Percentiles rank a stretch among this genome's conserved stretches.
phyloP scores from a whole-genome alignment of 768 basidiomycete species.

The Termitomyces titanicus region DNA sequence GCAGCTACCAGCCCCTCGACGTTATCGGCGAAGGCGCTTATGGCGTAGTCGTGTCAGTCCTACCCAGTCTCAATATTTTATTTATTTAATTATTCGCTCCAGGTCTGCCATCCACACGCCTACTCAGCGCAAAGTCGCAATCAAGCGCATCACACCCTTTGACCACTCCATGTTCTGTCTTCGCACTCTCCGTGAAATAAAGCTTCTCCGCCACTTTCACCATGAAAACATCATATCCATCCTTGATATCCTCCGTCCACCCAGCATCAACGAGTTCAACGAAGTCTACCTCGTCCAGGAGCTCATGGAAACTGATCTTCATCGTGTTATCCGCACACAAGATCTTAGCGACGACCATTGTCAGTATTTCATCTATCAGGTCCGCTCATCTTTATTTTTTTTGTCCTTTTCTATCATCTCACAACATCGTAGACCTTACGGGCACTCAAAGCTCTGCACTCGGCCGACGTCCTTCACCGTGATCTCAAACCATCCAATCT shows the following conservation, averaged over 20 bases:
- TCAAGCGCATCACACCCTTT: conserved; percentile 94
- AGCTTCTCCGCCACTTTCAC: conserved; percentile 84
- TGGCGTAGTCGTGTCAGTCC: conserved; percentile 70
- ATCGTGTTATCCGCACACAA: conserved; percentile 95
- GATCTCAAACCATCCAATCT: conserved; percentile 97
- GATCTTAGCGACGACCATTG: conserved; percentile 92
- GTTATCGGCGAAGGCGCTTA: conserved; percentile 95
- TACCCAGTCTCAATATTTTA: conserved; percentile 10
- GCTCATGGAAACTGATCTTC: conserved; percentile 91
- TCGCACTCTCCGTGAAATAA: conserved; percentile 83
- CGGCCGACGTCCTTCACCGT: conserved; percentile 91
- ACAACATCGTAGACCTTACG: conserved; percentile 64
- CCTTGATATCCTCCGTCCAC: conserved; percentile 87
- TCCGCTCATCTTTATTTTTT: conserved; percentile 24
- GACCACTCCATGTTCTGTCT: conserved; percentile 94
- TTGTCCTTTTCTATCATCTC: not conserved
- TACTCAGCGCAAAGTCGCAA: conserved; percentile 84
- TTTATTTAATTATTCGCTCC: conserved; percentile 12
- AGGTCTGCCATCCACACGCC: conserved; percentile 77
- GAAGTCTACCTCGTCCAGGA: conserved; percentile 74
- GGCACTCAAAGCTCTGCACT: conserved; percentile 92
- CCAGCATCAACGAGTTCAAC: conserved; percentile 70
- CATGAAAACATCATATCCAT: conserved; percentile 93
- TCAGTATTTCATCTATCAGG: conserved; percentile 98
- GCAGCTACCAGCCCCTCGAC: conserved; percentile 70